phyloP scores from a whole-genome alignment of 192 early-diverging fungal genomes.

The Backusella westeae region DNA sequence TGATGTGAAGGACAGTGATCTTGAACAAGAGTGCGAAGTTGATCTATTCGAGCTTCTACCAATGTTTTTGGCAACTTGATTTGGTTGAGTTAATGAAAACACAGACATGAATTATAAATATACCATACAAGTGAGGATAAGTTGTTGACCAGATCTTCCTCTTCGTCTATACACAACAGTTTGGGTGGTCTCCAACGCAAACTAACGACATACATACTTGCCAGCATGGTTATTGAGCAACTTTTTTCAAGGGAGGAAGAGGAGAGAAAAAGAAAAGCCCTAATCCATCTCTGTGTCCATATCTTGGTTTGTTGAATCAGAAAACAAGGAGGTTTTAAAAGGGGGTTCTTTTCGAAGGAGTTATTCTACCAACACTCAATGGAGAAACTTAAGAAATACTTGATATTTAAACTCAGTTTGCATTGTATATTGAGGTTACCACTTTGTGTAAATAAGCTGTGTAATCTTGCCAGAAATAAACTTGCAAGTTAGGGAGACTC shows the following conservation, averaged over 20 bases:
- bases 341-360: neutral
- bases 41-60: conserved; percentile 16
- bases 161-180: neutral
- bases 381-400: neutral
- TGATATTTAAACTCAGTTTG: neutral
- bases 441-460: no score
- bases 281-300: neutral
- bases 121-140: conserved; percentile 12
- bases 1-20: conserved; percentile 16
- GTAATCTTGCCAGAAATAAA: no score
- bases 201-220: conserved; percentile 10
- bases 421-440: no score
- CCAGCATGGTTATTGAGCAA: neutral
- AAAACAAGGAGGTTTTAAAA: conserved; percentile 2
- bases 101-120: neutral
- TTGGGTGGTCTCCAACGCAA: conserved; percentile 10
- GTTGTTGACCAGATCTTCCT: neutral
- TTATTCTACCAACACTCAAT: neutral
- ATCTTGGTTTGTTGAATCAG: conserved; percentile 4
- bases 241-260: neutral
- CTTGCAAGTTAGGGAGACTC: no score
- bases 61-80: conserved; percentile 6
- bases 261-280: neutral
- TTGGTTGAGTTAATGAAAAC: neutral
- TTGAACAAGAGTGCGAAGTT: conserved; percentile 7